A percentile compares a stretch with the other conserved stretches of the same genome.
These are phyloP conservation scores for Sonneratia alba DNA, from an alignment of 345 rosid species.

Conservation along the genomic window DNA sequence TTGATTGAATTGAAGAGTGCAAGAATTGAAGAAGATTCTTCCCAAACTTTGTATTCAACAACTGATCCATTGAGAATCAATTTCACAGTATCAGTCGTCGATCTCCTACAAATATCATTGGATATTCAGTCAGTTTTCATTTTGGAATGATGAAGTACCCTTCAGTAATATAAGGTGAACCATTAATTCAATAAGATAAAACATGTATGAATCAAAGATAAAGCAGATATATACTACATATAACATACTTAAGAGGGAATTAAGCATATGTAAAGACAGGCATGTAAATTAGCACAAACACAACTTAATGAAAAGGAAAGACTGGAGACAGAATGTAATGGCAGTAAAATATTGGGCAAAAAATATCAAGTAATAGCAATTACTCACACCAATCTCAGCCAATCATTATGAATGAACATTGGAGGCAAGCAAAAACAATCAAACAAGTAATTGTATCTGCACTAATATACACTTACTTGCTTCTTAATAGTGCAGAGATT, in stretches of 20 bases:
- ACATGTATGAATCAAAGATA: neutral
- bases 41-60: slow-evolving; percentile 58
- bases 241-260: neutral
- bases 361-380: neutral
- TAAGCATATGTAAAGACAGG: neutral
- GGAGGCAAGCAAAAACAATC: neutral
- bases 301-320: neutral
- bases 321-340: neutral
- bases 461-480: slow-evolving; percentile 27
- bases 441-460: neutral
- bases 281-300: neutral
- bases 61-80: slow-evolving; percentile 40
- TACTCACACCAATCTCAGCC: neutral
- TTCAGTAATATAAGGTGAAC: neutral
- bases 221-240: neutral
- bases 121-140: neutral
- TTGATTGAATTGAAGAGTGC: slow-evolving; percentile 35
- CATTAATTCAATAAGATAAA: neutral
- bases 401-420: slow-evolving; percentile 1
- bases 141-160: neutral
- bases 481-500: slow-evolving; percentile 41
- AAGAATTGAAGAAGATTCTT: slow-evolving; percentile 38
- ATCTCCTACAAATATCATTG: slow-evolving; percentile 26
- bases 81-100: slow-evolving; percentile 37
- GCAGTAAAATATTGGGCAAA: neutral